These are phyloP conservation scores for Spizellomyces punctatus DNA, from an alignment of 192 early-diverging fungal genomes.

Conservation along the genomic window DNA sequence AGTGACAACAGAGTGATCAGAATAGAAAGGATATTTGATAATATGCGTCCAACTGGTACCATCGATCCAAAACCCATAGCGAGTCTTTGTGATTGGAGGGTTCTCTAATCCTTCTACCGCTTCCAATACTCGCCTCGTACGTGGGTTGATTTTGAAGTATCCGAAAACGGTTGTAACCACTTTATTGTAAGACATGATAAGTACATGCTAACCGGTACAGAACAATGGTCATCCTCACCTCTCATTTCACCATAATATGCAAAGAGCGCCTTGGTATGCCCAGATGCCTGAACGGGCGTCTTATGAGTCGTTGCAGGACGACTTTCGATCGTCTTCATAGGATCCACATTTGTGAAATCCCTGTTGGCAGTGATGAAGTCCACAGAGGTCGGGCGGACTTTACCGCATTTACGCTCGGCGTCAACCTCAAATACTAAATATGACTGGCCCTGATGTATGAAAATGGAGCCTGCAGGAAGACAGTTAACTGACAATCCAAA, in stretches of 20 bases:
- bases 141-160: conserved; percentile 56
- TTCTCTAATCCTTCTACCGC: conserved; percentile 51
- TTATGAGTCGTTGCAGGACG: not conserved
- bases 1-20: not conserved
- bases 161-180: conserved; percentile 61
- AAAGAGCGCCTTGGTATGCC: not conserved
- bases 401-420: conserved; percentile 43
- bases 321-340: conserved; percentile 26
- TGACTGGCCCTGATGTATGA: conserved; percentile 60
- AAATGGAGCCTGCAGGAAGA: conserved; percentile 52
- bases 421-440: conserved; percentile 59
- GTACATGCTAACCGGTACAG: not conserved
- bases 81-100: conserved; percentile 42
- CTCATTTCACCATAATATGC: conserved; percentile 22
- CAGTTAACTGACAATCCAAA: too few species aligned
- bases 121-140: conserved; percentile 47
- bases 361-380: conserved; percentile 56
- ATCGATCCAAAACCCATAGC: conserved; percentile 54
- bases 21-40: not conserved
- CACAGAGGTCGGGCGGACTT: conserved; percentile 46
- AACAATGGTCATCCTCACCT: not conserved
- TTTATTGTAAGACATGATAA: conserved; percentile 24
- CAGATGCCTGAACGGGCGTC: not conserved
- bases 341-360: conserved; percentile 61
- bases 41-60: conserved; percentile 1